Percentiles rank a stretch among this genome's conserved stretches.
These are phyloP conservation scores for Erysiphe neolycopersici DNA, from an alignment of 2,329 filamentous ascomycete species.

Conservation along the genomic window DNA sequence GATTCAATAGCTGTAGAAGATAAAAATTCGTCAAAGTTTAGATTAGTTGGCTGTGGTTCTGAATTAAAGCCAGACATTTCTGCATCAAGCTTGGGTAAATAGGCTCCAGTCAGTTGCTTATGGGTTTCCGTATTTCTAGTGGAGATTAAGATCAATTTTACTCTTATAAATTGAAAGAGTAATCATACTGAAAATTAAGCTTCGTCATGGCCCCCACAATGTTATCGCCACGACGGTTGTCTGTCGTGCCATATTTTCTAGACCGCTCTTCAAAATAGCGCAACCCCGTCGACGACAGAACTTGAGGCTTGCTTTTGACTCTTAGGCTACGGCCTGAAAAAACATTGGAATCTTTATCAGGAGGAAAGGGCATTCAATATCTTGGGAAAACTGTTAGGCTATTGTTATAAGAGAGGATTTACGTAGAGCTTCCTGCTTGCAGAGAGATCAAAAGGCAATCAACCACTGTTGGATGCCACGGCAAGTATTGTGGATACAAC, in stretches of 20 bases:
- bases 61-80: not conserved
- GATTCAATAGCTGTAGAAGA: conserved; percentile 9
- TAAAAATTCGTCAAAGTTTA: conserved; percentile 2
- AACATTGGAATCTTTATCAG: conserved; percentile 11
- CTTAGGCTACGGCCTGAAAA: conserved; percentile 5
- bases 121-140: conserved; percentile 6
- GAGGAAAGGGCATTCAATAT: conserved; percentile 16
- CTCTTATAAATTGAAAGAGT: not conserved
- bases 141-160: conserved; percentile 3
- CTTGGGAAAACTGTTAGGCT: not conserved
- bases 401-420: not conserved
- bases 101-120: conserved; percentile 2
- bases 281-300: conserved; percentile 6
- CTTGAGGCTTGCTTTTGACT: conserved; percentile 8
- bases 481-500: too few relatives aligned
- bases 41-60: not conserved
- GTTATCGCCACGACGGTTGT: conserved; percentile 9
- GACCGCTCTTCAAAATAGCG: conserved; percentile 11
- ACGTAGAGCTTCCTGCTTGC: not conserved
- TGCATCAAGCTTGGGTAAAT: conserved; percentile 8
- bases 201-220: conserved; percentile 12
- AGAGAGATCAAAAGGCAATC: too few relatives aligned
- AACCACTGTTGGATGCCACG: too few relatives aligned
- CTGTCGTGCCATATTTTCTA: conserved; percentile 14
- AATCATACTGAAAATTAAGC: conserved; percentile 10